These are phyloP conservation scores for Parathielavia hyrcaniae DNA, from an alignment of 495 filamentous ascomycete genomes.

Conservation along the genomic window DNA sequence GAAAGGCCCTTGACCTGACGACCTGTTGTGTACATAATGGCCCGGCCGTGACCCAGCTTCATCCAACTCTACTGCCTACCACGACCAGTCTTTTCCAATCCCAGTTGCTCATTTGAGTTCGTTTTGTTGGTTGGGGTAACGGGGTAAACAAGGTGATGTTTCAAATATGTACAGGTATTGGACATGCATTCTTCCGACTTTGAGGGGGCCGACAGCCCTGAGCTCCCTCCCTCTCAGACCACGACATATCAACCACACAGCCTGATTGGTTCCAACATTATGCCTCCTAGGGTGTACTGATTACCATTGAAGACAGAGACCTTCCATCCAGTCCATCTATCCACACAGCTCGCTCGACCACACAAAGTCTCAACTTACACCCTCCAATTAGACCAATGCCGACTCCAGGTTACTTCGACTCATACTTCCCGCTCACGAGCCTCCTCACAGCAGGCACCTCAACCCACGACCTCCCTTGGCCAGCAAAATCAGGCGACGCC, in stretches of 20 bases:
- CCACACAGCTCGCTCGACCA: constrained; percentile 7
- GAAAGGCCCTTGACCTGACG: too few species aligned
- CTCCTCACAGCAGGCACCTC: constrained; percentile 65
- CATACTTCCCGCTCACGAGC: constrained; percentile 74
- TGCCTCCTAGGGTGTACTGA: too few species aligned
- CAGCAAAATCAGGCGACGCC: constrained; percentile 25
- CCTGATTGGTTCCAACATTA: too few species aligned
- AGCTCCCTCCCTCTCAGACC: background rate
- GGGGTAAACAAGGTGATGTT: background rate
- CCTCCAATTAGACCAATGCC: background rate
- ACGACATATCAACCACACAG: background rate
- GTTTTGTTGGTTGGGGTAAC: too few species aligned
- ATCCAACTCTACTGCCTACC: too few species aligned
- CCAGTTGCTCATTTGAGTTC: too few species aligned
- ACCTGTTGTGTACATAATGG: too few species aligned
- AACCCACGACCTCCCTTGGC: constrained; percentile 56
- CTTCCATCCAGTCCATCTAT: constrained; percentile 1
- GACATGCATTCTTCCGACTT: background rate
- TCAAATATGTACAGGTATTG: constrained; percentile 5
- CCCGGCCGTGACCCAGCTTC: too few species aligned
- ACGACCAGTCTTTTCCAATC: too few species aligned
- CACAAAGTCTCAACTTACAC: background rate
- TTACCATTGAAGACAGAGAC: too few species aligned
- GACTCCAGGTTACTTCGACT: constrained; percentile 41
- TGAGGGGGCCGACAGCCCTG: background rate